Percentiles rank a stretch among this genome's conserved stretches.
Conservation (phyloP, 345 rosid species). For the Syzygium jambos region DNA sequence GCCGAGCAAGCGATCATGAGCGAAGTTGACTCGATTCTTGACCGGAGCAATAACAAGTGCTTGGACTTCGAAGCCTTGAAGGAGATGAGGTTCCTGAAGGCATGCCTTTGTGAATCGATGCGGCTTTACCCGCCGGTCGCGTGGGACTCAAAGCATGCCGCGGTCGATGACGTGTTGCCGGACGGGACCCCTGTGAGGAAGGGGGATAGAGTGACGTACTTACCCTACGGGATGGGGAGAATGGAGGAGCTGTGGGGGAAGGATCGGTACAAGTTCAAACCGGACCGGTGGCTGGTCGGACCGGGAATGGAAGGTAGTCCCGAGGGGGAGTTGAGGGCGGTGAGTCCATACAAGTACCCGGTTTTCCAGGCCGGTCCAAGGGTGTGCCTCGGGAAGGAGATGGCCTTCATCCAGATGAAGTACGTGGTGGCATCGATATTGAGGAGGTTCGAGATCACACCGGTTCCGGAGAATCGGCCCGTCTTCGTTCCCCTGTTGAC, state of each 20-base stretch:
- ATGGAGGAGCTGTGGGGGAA: slow-evolving; percentile 75
- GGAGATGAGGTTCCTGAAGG: slow-evolving; percentile 37
- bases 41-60: slow-evolving; percentile 13
- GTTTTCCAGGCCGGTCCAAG: slow-evolving; percentile 42
- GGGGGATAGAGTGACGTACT: slow-evolving; percentile 82
- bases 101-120: slow-evolving; percentile 54
- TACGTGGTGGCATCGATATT: slow-evolving; percentile 32
- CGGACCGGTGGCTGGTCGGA: slow-evolving; percentile 51
- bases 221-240: slow-evolving; percentile 88
- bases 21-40: slow-evolving; percentile 20
- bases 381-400: slow-evolving; percentile 38
- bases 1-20: slow-evolving; percentile 20
- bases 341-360: slow-evolving; percentile 27
- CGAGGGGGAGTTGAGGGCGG: slow-evolving; percentile 27
- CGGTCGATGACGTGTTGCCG: slow-evolving; percentile 35
- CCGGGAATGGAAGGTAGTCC: slow-evolving; percentile 6
- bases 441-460: slow-evolving; percentile 11
- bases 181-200: slow-evolving; percentile 54
- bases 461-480: slow-evolving; percentile 13
- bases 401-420: slow-evolving; percentile 40
- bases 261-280: slow-evolving; percentile 53
- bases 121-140: slow-evolving; percentile 71
- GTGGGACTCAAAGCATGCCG: slow-evolving; percentile 62
- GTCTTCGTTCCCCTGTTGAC: slow-evolving; percentile 36
- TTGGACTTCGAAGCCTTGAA: slow-evolving; percentile 22